These are phyloP conservation scores for Colletotrichum karsti DNA, from an alignment of 2,329 filamentous ascomycete genomes.

Conservation along the genomic window DNA sequence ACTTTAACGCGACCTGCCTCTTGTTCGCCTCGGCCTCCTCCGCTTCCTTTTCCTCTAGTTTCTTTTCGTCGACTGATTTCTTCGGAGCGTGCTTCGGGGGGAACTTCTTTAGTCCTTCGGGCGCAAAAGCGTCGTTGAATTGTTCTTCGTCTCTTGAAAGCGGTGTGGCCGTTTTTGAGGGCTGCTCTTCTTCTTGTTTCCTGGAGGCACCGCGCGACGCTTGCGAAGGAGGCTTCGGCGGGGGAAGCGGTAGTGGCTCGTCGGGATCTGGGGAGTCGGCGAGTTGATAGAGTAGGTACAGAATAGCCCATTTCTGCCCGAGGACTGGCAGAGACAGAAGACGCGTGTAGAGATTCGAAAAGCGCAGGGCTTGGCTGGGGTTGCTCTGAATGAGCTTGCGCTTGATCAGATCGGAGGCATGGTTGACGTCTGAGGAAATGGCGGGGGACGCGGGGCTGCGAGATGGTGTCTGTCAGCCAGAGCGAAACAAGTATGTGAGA, in stretches of 20 bases:
- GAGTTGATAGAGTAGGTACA: constrained; percentile 88
- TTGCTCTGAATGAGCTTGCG: constrained; percentile 84
- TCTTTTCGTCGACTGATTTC: constrained; percentile 41
- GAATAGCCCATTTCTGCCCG: constrained; percentile 95
- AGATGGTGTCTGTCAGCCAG: background rate
- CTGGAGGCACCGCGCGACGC: constrained; percentile 41
- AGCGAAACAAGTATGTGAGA: background rate
- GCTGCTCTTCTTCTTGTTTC: constrained; percentile 45
- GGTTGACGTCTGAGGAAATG: constrained; percentile 80
- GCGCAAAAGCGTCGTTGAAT: constrained; percentile 63
- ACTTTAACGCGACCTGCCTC: constrained; percentile 65
- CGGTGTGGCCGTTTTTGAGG: constrained; percentile 44
- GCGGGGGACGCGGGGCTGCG: constrained; percentile 59
- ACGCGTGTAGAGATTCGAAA: constrained; percentile 90
- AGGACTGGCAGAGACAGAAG: constrained; percentile 91
- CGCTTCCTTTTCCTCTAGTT: constrained; percentile 34
- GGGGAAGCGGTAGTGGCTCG: constrained; percentile 57
- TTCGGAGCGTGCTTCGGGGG: constrained; percentile 50
- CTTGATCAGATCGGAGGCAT: constrained; percentile 93
- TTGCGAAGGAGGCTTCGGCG: constrained; percentile 44
- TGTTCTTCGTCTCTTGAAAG: constrained; percentile 55
- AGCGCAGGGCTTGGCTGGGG: constrained; percentile 80
- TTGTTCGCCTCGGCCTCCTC: constrained; percentile 40
- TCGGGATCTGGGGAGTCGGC: constrained; percentile 71
- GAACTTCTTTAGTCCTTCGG: constrained; percentile 57